These are phyloP conservation scores for Termitomyces sp. DNA, from an alignment of 768 basidiomycete genomes.

Conservation along the genomic window DNA sequence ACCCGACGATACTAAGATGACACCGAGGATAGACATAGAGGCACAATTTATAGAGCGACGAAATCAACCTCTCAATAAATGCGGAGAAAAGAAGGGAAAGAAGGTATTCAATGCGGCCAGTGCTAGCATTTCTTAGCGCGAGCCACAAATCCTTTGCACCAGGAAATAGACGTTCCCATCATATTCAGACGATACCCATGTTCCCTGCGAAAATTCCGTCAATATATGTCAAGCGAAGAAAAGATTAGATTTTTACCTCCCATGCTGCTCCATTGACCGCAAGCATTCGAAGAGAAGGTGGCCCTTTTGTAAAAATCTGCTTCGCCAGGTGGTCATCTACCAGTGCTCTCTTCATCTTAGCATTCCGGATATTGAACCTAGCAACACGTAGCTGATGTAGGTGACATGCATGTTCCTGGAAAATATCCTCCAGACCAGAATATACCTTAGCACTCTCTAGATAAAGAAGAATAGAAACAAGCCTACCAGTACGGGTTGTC, in stretches of 20 bases:
- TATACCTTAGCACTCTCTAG: neutral
- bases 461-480: neutral
- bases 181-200: conserved; percentile 9
- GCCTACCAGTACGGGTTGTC: conserved; percentile 27
- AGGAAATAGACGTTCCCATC: conserved; percentile 3
- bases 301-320: conserved; percentile 19
- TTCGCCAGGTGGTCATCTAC: conserved; percentile 17
- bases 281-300: conserved; percentile 22
- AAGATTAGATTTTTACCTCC: conserved; percentile 21
- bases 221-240: neutral
- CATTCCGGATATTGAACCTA: conserved; percentile 26
- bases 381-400: conserved; percentile 25
- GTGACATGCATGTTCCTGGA: conserved; percentile 15
- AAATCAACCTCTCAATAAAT: too few species aligned
- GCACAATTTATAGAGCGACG: too few species aligned
- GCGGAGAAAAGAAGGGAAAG: neutral
- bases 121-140: neutral
- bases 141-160: neutral
- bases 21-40: too few species aligned
- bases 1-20: too few species aligned
- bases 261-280: conserved; percentile 25
- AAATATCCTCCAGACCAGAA: conserved; percentile 16
- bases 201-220: conserved; percentile 4
- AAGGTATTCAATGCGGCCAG: too few species aligned
- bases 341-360: conserved; percentile 16